Evolutionary conservation across 2,329 filamentous ascomycete species (phyloP).

Genomic region (Torrubiellomyces zombiae): DNA sequence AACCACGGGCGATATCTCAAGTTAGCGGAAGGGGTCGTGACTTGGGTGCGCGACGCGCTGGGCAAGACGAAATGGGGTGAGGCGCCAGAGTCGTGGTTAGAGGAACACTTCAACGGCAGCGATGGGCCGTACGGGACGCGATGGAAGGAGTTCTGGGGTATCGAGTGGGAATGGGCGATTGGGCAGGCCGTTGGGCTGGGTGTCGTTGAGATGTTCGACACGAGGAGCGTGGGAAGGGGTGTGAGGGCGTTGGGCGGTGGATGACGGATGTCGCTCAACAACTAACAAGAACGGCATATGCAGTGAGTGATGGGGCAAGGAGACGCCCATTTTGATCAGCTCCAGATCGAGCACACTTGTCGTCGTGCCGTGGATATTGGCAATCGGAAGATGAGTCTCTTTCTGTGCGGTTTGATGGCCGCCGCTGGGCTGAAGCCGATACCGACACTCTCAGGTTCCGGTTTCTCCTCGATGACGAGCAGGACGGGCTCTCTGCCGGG

Average conservation of each 20-base stretch:
- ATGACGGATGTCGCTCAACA: no score
- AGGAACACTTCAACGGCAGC: conserved; percentile 57
- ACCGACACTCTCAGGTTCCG: no score
- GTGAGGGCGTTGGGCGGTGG: conserved; percentile 29
- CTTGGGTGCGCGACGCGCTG: conserved; percentile 43
- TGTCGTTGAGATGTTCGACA: conserved; percentile 58
- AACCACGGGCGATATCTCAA: conserved; percentile 52
- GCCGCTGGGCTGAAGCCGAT: no score
- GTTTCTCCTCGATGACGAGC: no score
- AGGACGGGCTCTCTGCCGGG: no score
- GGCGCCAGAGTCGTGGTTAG: conserved; percentile 41
- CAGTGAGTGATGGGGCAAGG: no score
- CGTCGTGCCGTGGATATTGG: no score
- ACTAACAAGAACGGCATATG: no score
- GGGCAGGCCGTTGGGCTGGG: conserved; percentile 56
- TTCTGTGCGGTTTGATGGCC: no score
- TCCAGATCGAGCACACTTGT: no score
- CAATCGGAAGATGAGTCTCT: no score
- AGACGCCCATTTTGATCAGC: no score
- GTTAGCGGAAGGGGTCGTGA: conserved; percentile 42
- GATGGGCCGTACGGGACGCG: conserved; percentile 18
- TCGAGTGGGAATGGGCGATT: conserved; percentile 55
- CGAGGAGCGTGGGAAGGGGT: conserved; percentile 53
- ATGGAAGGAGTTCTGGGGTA: conserved; percentile 55
- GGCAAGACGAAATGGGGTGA: conserved; percentile 44